Evolutionary conservation across 2,329 filamentous ascomycete genomes (phyloP), one percentile per base, ranked within the genome.

Genomic region (Ophiognomonia clavigignenti-juglandacearum): DNA sequence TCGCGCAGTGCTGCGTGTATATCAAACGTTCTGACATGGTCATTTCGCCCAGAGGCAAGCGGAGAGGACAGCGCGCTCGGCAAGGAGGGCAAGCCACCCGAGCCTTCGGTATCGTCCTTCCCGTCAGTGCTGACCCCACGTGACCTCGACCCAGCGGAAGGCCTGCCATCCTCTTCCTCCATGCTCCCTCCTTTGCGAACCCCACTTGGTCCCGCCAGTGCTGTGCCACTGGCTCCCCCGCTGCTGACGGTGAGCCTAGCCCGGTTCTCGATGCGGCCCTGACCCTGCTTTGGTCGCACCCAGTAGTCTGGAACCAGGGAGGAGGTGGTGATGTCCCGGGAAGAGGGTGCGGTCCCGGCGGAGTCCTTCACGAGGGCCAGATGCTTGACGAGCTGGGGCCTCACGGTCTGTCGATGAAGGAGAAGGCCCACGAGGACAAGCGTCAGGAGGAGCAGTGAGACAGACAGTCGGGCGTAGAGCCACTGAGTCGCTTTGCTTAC

Each of bases 81-180:
- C n/a, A n/a, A n/a, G n/a, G 26, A 29, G 43, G 50, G 39, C 43
- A 42, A 36, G 35, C 47, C 37, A 27, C 34, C 24, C 31, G 40
- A 35, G 31, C 36, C 37, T 24, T 53, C 48, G 23, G 34, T 35
- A 36, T 20, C 54, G 35, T 42, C 45, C 43, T 48, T 49, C 52
- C 45, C 38, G 43, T 53, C 48, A 54, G 48, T 53, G 57, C 53
- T 60, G 55, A 58, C 45, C 53, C 58, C 59, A 61, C 57, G 59
- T 62, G 61, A 60, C 50, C 42, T 18, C 24, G 39, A 20, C n/a
- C 23, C 32, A 20, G 45, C n/a, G 23, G 41, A 39, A 24, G 45
- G 23, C 22, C 29, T 42, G 27, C n/a, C n/a, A n/a, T 42, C 41
- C 52, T 60, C 60, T 43, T 62, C 59, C 43, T 54, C 55, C 50